Evolutionary conservation across 2,329 filamentous ascomycete species (phyloP).

Genomic region (Colletotrichum spaethianum): DNA sequence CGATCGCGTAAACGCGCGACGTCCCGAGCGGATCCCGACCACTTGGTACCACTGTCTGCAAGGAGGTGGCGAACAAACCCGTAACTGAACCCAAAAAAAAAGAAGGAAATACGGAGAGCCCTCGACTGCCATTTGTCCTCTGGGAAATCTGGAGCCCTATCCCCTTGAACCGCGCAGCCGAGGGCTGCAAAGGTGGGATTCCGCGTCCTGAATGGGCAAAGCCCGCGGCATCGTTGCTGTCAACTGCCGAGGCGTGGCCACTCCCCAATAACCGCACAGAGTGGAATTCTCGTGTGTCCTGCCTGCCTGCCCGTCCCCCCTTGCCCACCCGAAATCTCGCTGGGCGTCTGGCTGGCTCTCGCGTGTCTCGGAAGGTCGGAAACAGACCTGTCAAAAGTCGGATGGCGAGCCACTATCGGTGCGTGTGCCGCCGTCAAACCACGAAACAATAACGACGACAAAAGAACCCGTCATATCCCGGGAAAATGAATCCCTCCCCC

Average conservation of each 20-base stretch:
- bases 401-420: background rate
- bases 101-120: background rate
- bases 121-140: background rate
- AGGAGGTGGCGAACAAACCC: conserved; percentile 29
- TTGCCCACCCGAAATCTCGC: background rate
- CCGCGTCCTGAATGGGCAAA: background rate
- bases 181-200: background rate
- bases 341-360: background rate
- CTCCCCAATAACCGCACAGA: conserved; percentile 1
- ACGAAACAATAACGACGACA: background rate
- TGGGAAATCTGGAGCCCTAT: conserved; percentile 16
- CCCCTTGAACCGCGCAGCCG: background rate
- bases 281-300: background rate
- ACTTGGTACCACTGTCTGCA: conserved; percentile 34
- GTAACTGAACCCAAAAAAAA: background rate
- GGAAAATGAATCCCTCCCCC: background rate
- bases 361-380: background rate
- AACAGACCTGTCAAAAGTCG: conserved; percentile 5
- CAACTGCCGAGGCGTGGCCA: conserved; percentile 20
- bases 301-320: background rate
- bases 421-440: background rate
- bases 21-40: conserved; percentile 36
- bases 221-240: background rate
- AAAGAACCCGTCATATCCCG: background rate
- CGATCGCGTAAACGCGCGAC: conserved; percentile 29